Evolutionary conservation across 164 flowering plant genomes (phyloP).

Genomic region (Tinospora cordifolia): DNA sequence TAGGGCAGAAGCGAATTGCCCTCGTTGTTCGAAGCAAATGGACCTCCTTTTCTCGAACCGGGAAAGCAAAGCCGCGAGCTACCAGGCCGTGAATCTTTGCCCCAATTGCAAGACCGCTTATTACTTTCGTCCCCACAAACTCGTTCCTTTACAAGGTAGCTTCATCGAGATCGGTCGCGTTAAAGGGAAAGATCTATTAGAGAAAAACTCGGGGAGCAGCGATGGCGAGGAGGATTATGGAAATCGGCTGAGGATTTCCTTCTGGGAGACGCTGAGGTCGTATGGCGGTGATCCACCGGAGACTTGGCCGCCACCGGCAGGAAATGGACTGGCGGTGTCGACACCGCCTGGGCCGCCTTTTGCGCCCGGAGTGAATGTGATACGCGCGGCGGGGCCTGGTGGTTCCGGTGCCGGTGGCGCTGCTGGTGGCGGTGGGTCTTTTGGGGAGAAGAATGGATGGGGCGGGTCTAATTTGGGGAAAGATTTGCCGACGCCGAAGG

Average conservation of each 20-base stretch:
- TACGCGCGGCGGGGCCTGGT: conserved; percentile 36
- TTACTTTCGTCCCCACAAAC: conserved; percentile 51
- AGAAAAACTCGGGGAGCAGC: conserved; percentile 8
- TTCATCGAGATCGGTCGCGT: conserved; percentile 70
- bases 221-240: conserved; percentile 20
- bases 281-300: conserved; percentile 60
- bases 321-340: conserved; percentile 76
- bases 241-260: conserved; percentile 40
- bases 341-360: conserved; percentile 79
- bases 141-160: conserved; percentile 69
- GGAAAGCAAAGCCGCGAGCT: conserved; percentile 7
- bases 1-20: conserved; percentile 74
- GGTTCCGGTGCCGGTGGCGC: conserved; percentile 6
- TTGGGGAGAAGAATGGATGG: conserved; percentile 51
- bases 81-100: conserved; percentile 67
- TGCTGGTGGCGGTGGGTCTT: conserved; percentile 15
- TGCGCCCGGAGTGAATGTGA: conserved; percentile 59
- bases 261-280: conserved; percentile 66
- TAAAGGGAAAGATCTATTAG: conserved; percentile 15
- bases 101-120: conserved; percentile 84
- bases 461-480: conserved; percentile 82
- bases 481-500: conserved; percentile 88
- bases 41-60: conserved; percentile 62
- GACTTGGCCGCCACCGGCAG: conserved; percentile 41
- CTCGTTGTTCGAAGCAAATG: conserved; percentile 70